Percentiles rank a stretch among this genome's conserved stretches.
Conservation (phyloP, 352 stramenopile genomes). For the Phytophthora meadii region DNA sequence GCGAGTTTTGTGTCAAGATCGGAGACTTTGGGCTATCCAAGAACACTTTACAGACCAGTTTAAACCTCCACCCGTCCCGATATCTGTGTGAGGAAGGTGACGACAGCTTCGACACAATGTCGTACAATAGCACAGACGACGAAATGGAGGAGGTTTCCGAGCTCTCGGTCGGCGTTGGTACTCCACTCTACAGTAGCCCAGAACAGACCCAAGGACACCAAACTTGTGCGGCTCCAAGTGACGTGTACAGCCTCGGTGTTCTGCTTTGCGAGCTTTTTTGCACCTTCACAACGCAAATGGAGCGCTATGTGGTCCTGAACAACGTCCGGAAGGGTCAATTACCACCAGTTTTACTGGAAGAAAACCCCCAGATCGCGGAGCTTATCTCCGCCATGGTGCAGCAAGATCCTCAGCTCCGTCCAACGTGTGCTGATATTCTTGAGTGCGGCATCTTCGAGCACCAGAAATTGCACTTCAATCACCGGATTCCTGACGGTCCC, state of each 20-base stretch:
- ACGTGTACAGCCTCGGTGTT: slow-evolving; percentile 80
- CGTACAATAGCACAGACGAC: slow-evolving; percentile 29
- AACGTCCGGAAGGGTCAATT: slow-evolving; percentile 52
- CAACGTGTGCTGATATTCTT: slow-evolving; percentile 57
- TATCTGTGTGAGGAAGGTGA: slow-evolving; percentile 57
- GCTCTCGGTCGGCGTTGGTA: slow-evolving; percentile 78
- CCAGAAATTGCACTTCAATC: slow-evolving; percentile 29
- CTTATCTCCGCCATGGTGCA: slow-evolving; percentile 65
- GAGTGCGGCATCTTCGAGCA: slow-evolving; percentile 37
- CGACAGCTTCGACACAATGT: slow-evolving; percentile 26
- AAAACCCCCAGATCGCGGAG: slow-evolving; percentile 53
- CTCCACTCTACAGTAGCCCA: slow-evolving; percentile 76
- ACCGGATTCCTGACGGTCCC: slow-evolving; percentile 9
- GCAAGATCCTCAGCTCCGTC: slow-evolving; percentile 43
- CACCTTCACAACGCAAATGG: slow-evolving; percentile 82
- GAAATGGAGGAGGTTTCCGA: slow-evolving; percentile 40
- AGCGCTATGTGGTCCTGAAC: slow-evolving; percentile 66
- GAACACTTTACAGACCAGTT: slow-evolving; percentile 63
- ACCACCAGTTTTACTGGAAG: slow-evolving; percentile 31
- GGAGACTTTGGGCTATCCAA: slow-evolving; percentile 85
- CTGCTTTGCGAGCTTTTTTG: slow-evolving; percentile 82
- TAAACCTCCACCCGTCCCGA: slow-evolving; percentile 61
- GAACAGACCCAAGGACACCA: slow-evolving; percentile 61
- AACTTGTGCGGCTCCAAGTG: slow-evolving; percentile 57
- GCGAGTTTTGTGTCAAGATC: slow-evolving; percentile 81